phyloP scores from a whole-genome alignment of 495 filamentous ascomycete genomes.

The Pseudoneurospora amorphoporcata region DNA sequence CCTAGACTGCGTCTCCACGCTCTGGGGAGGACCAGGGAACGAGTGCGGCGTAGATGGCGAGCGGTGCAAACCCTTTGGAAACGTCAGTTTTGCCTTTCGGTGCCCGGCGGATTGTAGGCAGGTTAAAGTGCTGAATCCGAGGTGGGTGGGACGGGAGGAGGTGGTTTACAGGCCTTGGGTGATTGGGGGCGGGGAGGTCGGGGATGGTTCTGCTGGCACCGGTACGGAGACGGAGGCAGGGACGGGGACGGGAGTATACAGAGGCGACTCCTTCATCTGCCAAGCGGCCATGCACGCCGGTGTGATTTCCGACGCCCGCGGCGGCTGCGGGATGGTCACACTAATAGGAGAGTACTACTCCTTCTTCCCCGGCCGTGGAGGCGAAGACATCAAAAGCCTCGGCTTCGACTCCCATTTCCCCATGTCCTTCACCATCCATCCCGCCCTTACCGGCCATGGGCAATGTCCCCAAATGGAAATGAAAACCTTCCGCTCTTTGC shows the following conservation, averaged over 20 bases:
- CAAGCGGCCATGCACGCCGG: constrained; percentile 46
- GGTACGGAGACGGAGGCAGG: constrained; percentile 13
- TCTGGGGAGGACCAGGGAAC: constrained; percentile 53
- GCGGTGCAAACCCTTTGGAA: constrained; percentile 64
- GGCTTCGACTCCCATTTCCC: constrained; percentile 72
- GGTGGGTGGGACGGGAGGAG: constrained; percentile 63
- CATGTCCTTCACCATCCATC: constrained; percentile 56
- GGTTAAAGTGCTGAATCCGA: constrained; percentile 55
- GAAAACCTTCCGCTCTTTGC: constrained; percentile 26
- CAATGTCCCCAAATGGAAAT: background rate
- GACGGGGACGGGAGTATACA: constrained; percentile 37
- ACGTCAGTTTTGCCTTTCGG: constrained; percentile 58
- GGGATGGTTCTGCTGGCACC: constrained; percentile 10
- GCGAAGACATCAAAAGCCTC: constrained; percentile 49
- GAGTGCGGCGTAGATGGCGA: constrained; percentile 68
- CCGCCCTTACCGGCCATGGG: background rate
- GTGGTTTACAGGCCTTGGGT: constrained; percentile 59
- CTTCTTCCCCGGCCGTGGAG: constrained; percentile 48
- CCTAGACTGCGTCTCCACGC: constrained; percentile 48
- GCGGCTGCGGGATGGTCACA: constrained; percentile 53
- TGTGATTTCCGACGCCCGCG: constrained; percentile 52
- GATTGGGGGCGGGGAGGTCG: constrained; percentile 52
- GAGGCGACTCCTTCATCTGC: constrained; percentile 66
- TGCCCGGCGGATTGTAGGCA: constrained; percentile 65
- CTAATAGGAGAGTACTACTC: constrained; percentile 57